These are phyloP conservation scores for Xylariaceae sp. DNA, from an alignment of 2,329 filamentous ascomycete species.

Conservation along the genomic window DNA sequence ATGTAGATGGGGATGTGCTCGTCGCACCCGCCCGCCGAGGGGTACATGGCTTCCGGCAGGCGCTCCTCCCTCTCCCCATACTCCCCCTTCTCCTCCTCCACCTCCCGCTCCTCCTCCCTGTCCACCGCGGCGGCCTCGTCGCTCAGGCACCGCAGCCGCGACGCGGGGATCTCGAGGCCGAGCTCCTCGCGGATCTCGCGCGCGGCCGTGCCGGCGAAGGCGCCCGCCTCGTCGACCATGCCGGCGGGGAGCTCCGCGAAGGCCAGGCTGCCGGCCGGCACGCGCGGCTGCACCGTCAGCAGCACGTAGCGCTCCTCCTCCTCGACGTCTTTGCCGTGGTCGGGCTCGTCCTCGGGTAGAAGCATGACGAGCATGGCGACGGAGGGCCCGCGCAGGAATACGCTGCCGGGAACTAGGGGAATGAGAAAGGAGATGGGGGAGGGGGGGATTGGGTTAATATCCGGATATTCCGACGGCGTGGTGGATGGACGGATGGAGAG, in stretches of 20 bases:
- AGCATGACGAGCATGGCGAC: conserved; percentile 54
- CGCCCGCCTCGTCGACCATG: conserved; percentile 47
- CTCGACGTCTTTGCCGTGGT: conserved; percentile 19
- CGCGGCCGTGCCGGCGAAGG: conserved; percentile 50
- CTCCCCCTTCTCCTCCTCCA: conserved; percentile 7
- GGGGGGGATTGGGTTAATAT: too few species aligned
- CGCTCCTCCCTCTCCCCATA: conserved; percentile 24
- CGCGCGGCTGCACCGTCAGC: conserved; percentile 51
- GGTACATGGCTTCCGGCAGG: conserved; percentile 44
- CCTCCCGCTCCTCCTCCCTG: conserved; percentile 14
- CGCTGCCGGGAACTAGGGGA: conserved; percentile 47
- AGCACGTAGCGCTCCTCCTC: conserved; percentile 45
- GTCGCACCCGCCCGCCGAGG: conserved; percentile 52
- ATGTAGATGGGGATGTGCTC: conserved; percentile 53
- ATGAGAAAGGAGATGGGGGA: too few species aligned
- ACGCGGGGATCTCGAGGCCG: conserved; percentile 41
- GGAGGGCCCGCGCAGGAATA: conserved; percentile 52
- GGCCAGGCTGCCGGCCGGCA: conserved; percentile 46
- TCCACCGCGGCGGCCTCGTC: conserved; percentile 32
- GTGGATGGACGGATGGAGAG: too few species aligned
- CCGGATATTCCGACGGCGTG: too few species aligned
- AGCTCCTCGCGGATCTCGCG: conserved; percentile 56
- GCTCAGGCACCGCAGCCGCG: conserved; percentile 42
- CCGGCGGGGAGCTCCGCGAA: conserved; percentile 52
- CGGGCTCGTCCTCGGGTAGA: conserved; percentile 39